phyloP scores from a whole-genome alignment of 768 basidiomycete genomes.

The Kwoniella botswanensis region DNA sequence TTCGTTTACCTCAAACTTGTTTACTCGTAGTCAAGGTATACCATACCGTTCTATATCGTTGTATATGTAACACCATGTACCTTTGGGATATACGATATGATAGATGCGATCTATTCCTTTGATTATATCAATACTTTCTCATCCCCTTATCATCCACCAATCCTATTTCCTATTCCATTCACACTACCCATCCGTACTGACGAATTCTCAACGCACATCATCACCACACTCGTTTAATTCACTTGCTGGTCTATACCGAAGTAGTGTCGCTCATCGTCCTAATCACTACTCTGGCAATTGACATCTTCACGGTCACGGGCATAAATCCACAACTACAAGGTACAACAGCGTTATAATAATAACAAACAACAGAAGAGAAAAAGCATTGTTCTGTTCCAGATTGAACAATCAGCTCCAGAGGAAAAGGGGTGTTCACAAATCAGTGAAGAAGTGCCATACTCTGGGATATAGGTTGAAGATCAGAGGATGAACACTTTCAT shows the following conservation, averaged over 20 bases:
- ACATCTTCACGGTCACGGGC: not conserved
- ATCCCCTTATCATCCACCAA: not conserved
- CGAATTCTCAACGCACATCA: not conserved
- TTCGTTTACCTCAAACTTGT: not conserved
- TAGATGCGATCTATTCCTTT: not conserved
- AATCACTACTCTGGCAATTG: no score
- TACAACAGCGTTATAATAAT: no score
- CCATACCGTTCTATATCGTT: not conserved
- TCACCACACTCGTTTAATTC: not conserved
- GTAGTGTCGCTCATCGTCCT: not conserved
- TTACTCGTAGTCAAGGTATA: not conserved
- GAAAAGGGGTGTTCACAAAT: no score
- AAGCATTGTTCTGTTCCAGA: no score
- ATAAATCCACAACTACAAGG: not conserved
- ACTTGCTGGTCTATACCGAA: not conserved
- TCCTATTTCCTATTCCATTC: not conserved
- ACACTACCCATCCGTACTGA: not conserved
- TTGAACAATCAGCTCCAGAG: no score
- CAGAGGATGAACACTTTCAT: conserved; percentile 29
- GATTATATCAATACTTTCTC: not conserved
- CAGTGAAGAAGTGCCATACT: no score
- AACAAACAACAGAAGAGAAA: no score
- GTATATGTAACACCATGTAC: not conserved
- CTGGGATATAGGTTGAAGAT: not conserved
- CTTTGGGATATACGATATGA: not conserved